Evolutionary conservation across 1,284 basidiomycete species (phyloP).

Genomic region (Cerioporus squamosus): DNA sequence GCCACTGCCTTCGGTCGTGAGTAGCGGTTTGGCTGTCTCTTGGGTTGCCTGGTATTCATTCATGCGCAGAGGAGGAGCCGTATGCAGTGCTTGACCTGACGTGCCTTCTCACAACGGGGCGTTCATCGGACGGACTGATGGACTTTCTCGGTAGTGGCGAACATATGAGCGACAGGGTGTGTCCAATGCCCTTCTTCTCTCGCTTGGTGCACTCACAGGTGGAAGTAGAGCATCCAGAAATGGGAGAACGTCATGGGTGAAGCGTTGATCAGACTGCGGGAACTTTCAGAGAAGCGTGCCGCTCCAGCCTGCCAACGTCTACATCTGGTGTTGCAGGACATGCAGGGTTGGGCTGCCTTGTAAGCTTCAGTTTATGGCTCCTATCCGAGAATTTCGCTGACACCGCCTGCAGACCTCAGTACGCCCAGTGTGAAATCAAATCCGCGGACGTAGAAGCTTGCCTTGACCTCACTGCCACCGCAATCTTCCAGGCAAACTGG

Average conservation of each 20-base stretch:
- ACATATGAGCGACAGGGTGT: conserved; percentile 79
- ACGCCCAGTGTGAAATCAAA: conserved; percentile 54
- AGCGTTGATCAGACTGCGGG: conserved; percentile 70
- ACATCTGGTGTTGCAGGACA: conserved; percentile 73
- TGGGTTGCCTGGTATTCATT: conserved; percentile 5
- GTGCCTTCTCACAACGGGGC: conserved; percentile 70
- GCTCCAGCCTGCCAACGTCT: conserved; percentile 77
- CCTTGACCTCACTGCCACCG: conserved; percentile 54
- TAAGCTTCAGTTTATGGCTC: conserved; percentile 42
- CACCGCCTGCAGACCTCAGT: conserved; percentile 32
- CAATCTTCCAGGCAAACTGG: conserved; percentile 69
- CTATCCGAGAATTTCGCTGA: conserved; percentile 3
- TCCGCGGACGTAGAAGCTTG: conserved; percentile 53
- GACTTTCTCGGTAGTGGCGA: conserved; percentile 80
- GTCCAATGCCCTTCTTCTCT: conserved; percentile 15
- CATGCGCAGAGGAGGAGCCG: conserved; percentile 52
- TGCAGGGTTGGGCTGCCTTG: conserved; percentile 76
- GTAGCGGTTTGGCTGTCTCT: conserved; percentile 30
- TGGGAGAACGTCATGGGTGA: conserved; percentile 79
- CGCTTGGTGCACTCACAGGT: conserved; percentile 17
- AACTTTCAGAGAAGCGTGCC: conserved; percentile 70
- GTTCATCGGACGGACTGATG: conserved; percentile 63
- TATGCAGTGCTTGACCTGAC: conserved; percentile 74
- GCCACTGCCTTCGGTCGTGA: conserved; percentile 65
- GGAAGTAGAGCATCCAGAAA: conserved; percentile 66